These are phyloP conservation scores for Backusella liffmaniae DNA, from an alignment of 192 early-diverging fungal genomes.

Conservation along the genomic window DNA sequence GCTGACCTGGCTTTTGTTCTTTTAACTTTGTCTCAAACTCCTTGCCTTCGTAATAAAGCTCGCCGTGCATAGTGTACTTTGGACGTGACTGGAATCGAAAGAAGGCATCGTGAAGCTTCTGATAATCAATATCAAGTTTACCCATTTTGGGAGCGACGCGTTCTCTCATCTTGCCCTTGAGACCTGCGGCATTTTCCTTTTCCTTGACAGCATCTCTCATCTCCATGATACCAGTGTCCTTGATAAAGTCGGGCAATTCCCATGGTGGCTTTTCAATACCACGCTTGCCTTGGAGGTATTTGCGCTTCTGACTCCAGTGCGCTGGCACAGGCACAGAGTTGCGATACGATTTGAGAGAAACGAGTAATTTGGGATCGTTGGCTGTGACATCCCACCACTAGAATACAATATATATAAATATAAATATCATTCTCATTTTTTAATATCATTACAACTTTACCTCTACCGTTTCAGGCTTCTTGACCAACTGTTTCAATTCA, in stretches of 20 bases:
- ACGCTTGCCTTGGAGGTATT: slow-evolving; percentile 95
- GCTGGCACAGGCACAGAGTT: slow-evolving; percentile 94
- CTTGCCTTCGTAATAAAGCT: slow-evolving; percentile 95
- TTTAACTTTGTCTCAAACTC: slow-evolving; percentile 91
- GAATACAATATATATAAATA: background rate
- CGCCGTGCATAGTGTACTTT: slow-evolving; percentile 70
- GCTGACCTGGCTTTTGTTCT: slow-evolving; percentile 81
- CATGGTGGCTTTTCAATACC: slow-evolving; percentile 96
- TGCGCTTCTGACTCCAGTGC: slow-evolving; percentile 96
- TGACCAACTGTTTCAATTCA: slow-evolving; percentile 88
- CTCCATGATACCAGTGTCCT: slow-evolving; percentile 97
- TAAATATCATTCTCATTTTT: background rate
- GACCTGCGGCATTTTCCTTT: slow-evolving; percentile 77
- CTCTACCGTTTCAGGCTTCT: slow-evolving; percentile 95
- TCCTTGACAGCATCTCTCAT: slow-evolving; percentile 86
- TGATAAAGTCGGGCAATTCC: slow-evolving; percentile 95
- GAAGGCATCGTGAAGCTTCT: slow-evolving; percentile 97
- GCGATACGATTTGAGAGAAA: slow-evolving; percentile 85
- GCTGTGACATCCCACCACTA: slow-evolving; percentile 92
- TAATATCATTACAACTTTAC: slow-evolving; percentile 29
- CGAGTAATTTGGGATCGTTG: slow-evolving; percentile 85
- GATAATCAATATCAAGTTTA: slow-evolving; percentile 95
- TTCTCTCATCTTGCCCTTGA: slow-evolving; percentile 86
- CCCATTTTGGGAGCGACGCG: slow-evolving; percentile 94
- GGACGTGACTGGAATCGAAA: slow-evolving; percentile 93